Percentiles rank a stretch among this genome's conserved stretches.
phyloP scores from a whole-genome alignment of 208 protist species.

The Leishmania amazonensis region DNA sequence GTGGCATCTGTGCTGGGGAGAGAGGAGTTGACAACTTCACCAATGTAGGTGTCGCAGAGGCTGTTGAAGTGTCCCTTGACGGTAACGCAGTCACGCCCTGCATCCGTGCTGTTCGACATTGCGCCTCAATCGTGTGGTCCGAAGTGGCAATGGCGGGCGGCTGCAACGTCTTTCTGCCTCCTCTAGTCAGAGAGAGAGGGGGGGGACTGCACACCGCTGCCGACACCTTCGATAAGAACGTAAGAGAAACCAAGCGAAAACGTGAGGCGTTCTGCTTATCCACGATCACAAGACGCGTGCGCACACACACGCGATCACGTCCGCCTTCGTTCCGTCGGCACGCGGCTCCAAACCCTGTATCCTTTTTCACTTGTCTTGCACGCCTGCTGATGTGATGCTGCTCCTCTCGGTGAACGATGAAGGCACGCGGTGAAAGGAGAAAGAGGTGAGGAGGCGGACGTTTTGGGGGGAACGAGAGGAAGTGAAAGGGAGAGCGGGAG shows the following conservation, averaged over 20 bases:
- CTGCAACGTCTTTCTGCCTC: neutral
- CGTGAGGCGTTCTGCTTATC: neutral
- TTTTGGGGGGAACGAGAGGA: neutral
- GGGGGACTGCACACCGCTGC: neutral
- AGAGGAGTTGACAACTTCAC: conserved; percentile 36
- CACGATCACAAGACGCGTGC: neutral
- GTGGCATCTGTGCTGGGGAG: conserved; percentile 36
- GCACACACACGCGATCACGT: neutral
- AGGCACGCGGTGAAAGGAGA: neutral
- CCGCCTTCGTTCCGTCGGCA: neutral
- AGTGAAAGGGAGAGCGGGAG: neutral
- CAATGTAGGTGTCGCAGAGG: conserved; percentile 53
- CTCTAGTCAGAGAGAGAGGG: no score
- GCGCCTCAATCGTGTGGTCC: neutral
- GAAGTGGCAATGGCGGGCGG: neutral
- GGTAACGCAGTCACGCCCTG: conserved; percentile 33
- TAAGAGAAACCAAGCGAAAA: neutral
- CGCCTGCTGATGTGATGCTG: neutral
- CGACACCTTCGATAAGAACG: neutral
- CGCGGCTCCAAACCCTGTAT: neutral
- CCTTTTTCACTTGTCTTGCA: neutral
- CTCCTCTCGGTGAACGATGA: neutral
- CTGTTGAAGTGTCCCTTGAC: conserved; percentile 68
- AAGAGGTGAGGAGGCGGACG: neutral
- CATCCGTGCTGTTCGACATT: conserved; percentile 6